Conservation (phyloP, 2,329 filamentous ascomycete genomes). For the Pseudogymnoascus sp. region DNA sequence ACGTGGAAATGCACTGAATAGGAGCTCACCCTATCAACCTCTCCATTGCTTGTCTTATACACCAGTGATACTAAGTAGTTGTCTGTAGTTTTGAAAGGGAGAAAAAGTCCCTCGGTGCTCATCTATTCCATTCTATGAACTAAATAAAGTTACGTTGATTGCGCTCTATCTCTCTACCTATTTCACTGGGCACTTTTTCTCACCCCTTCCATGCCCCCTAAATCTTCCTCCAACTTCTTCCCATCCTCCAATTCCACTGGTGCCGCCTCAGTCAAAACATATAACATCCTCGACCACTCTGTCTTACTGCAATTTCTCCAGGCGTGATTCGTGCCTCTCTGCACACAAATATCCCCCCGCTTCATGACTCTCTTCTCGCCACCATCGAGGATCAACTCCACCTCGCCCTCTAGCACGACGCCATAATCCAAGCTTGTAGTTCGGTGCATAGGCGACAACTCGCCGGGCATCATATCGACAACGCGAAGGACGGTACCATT, state of each 20-base stretch:
- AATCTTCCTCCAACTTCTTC: constrained; percentile 13
- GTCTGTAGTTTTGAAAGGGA: background rate
- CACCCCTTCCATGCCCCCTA: constrained; percentile 14
- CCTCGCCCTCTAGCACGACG: constrained; percentile 33
- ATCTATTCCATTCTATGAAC: background rate
- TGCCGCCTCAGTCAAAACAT: constrained; percentile 17
- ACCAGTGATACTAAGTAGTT: background rate
- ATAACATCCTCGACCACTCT: constrained; percentile 23
- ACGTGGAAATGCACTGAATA: background rate
- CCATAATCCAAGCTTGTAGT: constrained; percentile 36
- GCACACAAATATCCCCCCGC: constrained; percentile 36
- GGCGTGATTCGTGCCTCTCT: constrained; percentile 37
- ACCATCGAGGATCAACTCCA: constrained; percentile 34
- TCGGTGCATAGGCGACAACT: constrained; percentile 33
- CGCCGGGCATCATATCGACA: constrained; percentile 20
- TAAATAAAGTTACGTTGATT: background rate
- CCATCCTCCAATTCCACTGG: constrained; percentile 8
- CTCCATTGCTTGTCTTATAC: background rate
- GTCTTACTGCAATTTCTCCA: constrained; percentile 28
- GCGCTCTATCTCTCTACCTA: background rate
- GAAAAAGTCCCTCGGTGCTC: background rate
- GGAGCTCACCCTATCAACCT: too few relatives aligned
- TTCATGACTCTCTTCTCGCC: constrained; percentile 32
- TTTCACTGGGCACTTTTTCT: constrained; percentile 11
- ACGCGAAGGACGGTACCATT: constrained; percentile 19